These are phyloP conservation scores for Macadamia tetraphylla DNA, from an alignment of 164 flowering plant genomes.

Conservation along the genomic window DNA sequence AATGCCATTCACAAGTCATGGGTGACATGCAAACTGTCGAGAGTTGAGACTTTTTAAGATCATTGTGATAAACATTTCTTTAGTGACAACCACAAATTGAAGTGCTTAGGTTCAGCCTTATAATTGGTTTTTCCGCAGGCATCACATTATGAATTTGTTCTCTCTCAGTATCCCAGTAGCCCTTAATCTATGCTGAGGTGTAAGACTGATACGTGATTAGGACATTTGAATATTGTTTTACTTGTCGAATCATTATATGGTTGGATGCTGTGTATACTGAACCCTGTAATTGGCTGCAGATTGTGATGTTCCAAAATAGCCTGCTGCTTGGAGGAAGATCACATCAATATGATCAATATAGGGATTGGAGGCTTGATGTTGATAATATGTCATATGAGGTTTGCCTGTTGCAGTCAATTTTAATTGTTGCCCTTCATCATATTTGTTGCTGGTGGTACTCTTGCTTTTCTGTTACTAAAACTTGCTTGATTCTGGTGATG, in stretches of 20 bases:
- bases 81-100: no score
- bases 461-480: not conserved
- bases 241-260: not conserved
- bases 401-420: not conserved
- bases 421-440: not conserved
- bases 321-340: constrained; percentile 60
- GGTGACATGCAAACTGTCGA: no score
- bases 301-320: constrained; percentile 62
- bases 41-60: no score
- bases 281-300: constrained; percentile 36
- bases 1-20: no score
- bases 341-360: constrained; percentile 46
- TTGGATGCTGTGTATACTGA: not conserved
- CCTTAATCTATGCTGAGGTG: no score
- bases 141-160: no score
- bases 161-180: no score
- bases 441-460: not conserved
- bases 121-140: no score
- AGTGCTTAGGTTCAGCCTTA: no score
- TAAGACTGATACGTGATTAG: no score
- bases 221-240: no score
- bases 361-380: constrained; percentile 75
- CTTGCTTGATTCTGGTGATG: constrained; percentile 4
- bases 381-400: constrained; percentile 76
- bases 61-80: no score